Evolutionary conservation across 371 early-diverging fungal species (phyloP).

Genomic region (Mortierella sp.): DNA sequence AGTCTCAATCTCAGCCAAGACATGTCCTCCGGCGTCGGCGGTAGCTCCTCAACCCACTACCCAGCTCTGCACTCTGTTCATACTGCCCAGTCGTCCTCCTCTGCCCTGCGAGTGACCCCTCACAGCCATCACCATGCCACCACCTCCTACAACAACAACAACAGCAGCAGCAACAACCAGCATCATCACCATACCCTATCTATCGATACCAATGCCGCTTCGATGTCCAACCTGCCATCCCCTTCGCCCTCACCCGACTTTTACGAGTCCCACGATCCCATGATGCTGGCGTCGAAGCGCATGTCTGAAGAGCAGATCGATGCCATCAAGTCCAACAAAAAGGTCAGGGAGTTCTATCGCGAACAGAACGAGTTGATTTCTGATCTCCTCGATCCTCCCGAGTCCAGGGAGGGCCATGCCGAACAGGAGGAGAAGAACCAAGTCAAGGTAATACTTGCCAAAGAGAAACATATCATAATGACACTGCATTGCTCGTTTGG

Average conservation of each 20-base stretch:
- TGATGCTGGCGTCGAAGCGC: conserved; percentile 48
- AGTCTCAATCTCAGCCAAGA: conserved; percentile 15
- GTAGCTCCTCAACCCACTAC: conserved; percentile 2
- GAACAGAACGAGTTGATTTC: conserved; percentile 90
- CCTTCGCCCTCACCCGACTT: conserved; percentile 52
- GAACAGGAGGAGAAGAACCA: conserved; percentile 61
- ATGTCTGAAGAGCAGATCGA: conserved; percentile 59
- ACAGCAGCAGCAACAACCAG: not conserved
- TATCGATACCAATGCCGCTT: conserved; percentile 1
- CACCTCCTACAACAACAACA: no score
- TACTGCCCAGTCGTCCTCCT: conserved; percentile 27
- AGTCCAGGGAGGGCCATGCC: conserved; percentile 40
- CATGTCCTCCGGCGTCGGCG: conserved; percentile 18
- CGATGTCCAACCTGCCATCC: conserved; percentile 29
- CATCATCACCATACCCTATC: conserved; percentile 11
- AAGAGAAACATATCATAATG: not conserved
- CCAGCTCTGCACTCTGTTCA: conserved; percentile 18
- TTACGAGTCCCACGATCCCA: conserved; percentile 55
- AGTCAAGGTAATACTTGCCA: conserved; percentile 62
- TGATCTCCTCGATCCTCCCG: conserved; percentile 73
- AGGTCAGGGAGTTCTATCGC: conserved; percentile 79
- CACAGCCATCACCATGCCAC: not conserved
- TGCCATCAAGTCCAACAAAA: conserved; percentile 41
- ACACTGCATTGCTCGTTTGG: not conserved
- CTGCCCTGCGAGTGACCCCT: conserved; percentile 18